Base-by-base conservation (phyloP, 495 filamentous ascomycete species). In the Tuber aestivum region DNA sequence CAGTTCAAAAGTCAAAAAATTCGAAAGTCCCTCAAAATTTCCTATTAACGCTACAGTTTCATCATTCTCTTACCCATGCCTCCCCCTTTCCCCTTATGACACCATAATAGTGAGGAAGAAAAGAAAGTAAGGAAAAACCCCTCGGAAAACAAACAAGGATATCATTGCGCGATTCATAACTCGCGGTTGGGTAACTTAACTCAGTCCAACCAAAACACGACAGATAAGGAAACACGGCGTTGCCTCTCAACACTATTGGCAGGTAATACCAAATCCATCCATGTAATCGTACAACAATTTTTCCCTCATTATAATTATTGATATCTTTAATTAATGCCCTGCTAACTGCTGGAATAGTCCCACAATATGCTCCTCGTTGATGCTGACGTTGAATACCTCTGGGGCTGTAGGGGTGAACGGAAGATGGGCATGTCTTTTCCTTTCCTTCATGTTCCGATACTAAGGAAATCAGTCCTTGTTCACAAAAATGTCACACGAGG, bases 391-490 rank as follows among this genome's bases (percentile, higher is more conserved):
- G n/a, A 78, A 69, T 18, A 79, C 38, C 72, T 75, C 78, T 14
- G 78, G 40, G 41, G 9, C 70, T 72, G 40, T 20, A 45, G 27
- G 79, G 44, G 23, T 48, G 32, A 20, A 65, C 76, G 38, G 41
- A 71, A 18, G 27, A 16, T 32, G 27, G 32, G 12, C 27, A 65
- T 65, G 27, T 35, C 27, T 5, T 27, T 79, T 77, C n/a, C 75
- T 79, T 50, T 79, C 78, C 72, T 75, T 70, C 35, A 73, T 23
- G 41, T 75, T 74, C 18, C 76, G 78, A 45, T 79, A 79, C 78
- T 79, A 20, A 35, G 32, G 42, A 42, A 27, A 40, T 35, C 5
- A 35, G 40, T 75, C 48, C 3, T 50, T 50, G 48, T 7, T 61
- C 70, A 72, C 35, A 37, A 70, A 70, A 69, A 1, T 18, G 6